Evolutionary conservation across 257 asterid species (phyloP), one percentile per base, ranked within the genome.

Genomic region (Nicotiana tabacum): DNA sequence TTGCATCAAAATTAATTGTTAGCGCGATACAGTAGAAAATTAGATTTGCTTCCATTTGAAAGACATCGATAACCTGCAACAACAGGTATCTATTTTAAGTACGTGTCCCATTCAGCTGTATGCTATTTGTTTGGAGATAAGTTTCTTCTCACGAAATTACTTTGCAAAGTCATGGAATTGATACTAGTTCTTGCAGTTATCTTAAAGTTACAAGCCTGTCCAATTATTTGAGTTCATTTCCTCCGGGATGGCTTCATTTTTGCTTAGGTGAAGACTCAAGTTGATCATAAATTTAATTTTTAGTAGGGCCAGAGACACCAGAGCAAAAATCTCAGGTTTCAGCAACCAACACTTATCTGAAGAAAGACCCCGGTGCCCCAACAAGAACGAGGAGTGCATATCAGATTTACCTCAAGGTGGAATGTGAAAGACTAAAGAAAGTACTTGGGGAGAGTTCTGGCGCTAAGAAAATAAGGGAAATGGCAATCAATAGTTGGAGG

Each of bases 401-500:
- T 85, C 97, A 88, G 56, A 82, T 94, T 81, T 92, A 90, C 80
- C 83, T 91, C 27, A 88, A 84, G 72, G 66, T 87, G 86, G 98
- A 92, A 86, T 88, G 91, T 66, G 82, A 89, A 10, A 81, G 90
- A 60, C 82, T 91, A 64, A 92, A 66, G 88, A 74, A 53, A 83
- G 78, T 62, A 56, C 88, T 81, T 13, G 96, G 95, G 82, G 90
- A 86, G 84, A 84, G 64, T 61, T 78, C 84, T 4, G 72, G 78
- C 78, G 70, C 51, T 77, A 60, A 64, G 37, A 91, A 87, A 68
- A 46, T 86, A 24, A 89, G 96, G 60, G 84, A 88, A 3, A 82
- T 87, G 93, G 95, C 92, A 57, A 74, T 43, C 53, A 74, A 78
- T 13, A 83, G 91, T 48, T 94, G 98, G 98, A 89, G 83, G 82